Evolutionary conservation across 768 basidiomycete species (phyloP).

Genomic region (Kwoniella dejecticola): DNA sequence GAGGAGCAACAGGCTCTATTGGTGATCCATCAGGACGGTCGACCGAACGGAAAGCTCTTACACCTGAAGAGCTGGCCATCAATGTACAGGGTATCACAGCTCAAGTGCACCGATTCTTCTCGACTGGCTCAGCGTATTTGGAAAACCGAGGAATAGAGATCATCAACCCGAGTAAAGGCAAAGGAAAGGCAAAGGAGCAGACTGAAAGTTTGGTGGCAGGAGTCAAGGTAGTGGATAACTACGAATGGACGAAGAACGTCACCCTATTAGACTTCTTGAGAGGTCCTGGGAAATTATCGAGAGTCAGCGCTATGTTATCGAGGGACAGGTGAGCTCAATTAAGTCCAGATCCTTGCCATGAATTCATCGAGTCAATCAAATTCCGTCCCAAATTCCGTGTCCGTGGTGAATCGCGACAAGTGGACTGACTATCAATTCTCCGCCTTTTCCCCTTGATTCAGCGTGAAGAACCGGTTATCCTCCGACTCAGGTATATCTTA

Average conservation of each 20-base stretch:
- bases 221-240: constrained; percentile 65
- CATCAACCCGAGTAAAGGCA: neutral
- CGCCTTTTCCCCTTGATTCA: constrained; percentile 49
- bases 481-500: constrained; percentile 89
- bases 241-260: constrained; percentile 76
- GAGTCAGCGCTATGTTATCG: constrained; percentile 85
- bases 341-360: neutral
- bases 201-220: constrained; percentile 23
- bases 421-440: too few species aligned
- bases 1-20: constrained; percentile 92
- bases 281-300: constrained; percentile 72
- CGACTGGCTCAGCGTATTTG: constrained; percentile 67
- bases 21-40: constrained; percentile 93
- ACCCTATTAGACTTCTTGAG: constrained; percentile 81
- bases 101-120: constrained; percentile 74
- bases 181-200: constrained; percentile 7
- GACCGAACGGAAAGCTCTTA: constrained; percentile 73
- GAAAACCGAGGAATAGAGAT: constrained; percentile 46
- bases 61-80: constrained; percentile 62
- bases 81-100: constrained; percentile 69
- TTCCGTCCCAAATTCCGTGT: too few species aligned
- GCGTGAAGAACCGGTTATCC: constrained; percentile 76
- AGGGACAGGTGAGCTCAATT: constrained; percentile 72
- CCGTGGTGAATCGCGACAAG: too few species aligned
- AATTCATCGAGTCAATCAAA: too few species aligned